Evolutionary conservation across 2,329 filamentous ascomycete genomes (phyloP).

Genomic region (Lasiodiplodia hormozganensis): DNA sequence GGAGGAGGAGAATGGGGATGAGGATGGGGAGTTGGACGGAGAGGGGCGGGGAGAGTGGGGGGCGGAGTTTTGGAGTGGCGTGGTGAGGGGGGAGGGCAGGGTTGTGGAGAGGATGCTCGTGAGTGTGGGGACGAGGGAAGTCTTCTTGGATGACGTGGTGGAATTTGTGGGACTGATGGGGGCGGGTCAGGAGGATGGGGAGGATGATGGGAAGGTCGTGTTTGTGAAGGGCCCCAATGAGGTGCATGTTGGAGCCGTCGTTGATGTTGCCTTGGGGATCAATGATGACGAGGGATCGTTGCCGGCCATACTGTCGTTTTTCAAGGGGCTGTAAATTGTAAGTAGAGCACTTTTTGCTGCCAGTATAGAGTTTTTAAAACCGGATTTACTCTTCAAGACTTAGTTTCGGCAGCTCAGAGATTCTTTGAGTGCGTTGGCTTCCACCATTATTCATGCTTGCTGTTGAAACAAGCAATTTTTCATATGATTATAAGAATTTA

Average conservation of each 20-base stretch:
- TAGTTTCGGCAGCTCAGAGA: neutral
- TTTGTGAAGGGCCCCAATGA: slow-evolving; percentile 4
- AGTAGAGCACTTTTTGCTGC: neutral
- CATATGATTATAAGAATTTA: neutral
- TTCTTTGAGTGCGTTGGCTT: neutral
- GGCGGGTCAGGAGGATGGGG: neutral
- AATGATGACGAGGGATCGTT: neutral
- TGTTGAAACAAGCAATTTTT: neutral
- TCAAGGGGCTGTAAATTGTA: neutral
- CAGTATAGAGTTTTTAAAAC: neutral
- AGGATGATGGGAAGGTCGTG: neutral
- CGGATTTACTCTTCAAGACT: neutral
- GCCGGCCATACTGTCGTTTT: neutral
- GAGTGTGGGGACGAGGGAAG: slow-evolving; percentile 20
- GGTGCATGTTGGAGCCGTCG: slow-evolving; percentile 14
- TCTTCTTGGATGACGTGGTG: slow-evolving; percentile 7
- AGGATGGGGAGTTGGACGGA: neutral
- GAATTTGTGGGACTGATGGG: slow-evolving; percentile 14
- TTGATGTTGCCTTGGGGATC: slow-evolving; percentile 9
- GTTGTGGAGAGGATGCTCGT: slow-evolving; percentile 5
- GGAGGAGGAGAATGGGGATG: neutral
- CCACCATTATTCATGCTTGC: neutral
- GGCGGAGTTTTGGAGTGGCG: slow-evolving; percentile 8
- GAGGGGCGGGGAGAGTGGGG: neutral
- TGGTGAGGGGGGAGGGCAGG: slow-evolving; percentile 1